Evolutionary conservation across 192 early-diverging fungal species (phyloP), one percentile per base, ranked within the genome.

Genomic region (Coemansia biformis): DNA sequence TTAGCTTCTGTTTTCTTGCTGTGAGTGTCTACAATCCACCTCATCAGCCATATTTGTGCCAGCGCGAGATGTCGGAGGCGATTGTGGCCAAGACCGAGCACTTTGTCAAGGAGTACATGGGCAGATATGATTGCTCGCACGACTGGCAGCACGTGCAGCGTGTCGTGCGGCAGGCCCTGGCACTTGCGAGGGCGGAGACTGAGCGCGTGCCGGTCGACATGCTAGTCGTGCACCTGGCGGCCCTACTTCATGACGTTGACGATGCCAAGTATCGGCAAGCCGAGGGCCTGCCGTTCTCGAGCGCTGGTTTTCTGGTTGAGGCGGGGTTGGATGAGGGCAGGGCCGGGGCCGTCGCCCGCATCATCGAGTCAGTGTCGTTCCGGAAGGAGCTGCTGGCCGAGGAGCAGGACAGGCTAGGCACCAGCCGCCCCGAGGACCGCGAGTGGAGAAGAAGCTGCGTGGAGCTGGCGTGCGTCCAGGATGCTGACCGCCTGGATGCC

Each of bases 401-500:
- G 33, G 72, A 75, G 22, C 59, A 48, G 8, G 65, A 71, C 30
- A 23, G 8, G 24, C 34, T 40, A 23, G 62, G 68, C 5, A 41
- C 38, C 8, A 38, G 43, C 33, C 54, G 59, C 37, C 12, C 37
- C 5, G 65, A 57, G 13, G 51, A 74, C 43, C 58, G 62, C 6
- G 15, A 59, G 28, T 86, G 82, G 82, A 65, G 81, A 11, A 41
- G 71, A 15, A 33, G 44, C 10, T 83, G 82, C 43, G 38, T 66
- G 34, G 84, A 86, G 47, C 52, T 83, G 38, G 78, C 81, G 31
- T 78, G 79, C 54, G 84, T 86, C 13, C 84, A 86, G 62, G 84
- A 86, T 51, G 84, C 84, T 3, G 84, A 86, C 46, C 80, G 83
- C 24, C 46, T 86, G 43, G 84, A 86, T 51, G 82, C 84, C 5